Conservation (phyloP, 148 eudicot species). For the Cornus kousa region DNA sequence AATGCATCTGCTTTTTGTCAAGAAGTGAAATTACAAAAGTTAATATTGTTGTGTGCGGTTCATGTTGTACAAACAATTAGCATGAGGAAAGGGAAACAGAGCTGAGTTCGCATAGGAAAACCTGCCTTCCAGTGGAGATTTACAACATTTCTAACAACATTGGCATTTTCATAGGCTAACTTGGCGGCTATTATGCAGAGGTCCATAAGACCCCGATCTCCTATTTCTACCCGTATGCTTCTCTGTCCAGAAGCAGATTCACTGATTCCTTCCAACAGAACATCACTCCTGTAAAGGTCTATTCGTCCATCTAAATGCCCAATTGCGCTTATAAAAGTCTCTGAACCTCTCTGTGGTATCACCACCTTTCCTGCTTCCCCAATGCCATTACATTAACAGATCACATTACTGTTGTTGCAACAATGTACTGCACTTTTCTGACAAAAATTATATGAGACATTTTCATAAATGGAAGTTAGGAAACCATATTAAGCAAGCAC, state of each 20-base stretch:
- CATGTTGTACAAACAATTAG: not conserved
- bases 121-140: conserved; percentile 54
- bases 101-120: conserved; percentile 3
- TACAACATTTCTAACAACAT: conserved; percentile 42
- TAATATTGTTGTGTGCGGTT: not conserved
- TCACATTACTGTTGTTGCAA: not conserved
- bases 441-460: not conserved
- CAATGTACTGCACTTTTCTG: not conserved
- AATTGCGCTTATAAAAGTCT: conserved; percentile 66
- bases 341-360: conserved; percentile 60
- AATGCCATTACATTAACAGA: not conserved
- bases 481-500: not conserved
- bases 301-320: conserved; percentile 77
- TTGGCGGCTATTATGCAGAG: conserved; percentile 55
- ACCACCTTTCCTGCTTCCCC: conserved; percentile 57
- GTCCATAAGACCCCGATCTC: conserved; percentile 56
- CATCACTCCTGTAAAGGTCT: conserved; percentile 37
- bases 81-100: not conserved
- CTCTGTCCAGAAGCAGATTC: conserved; percentile 15
- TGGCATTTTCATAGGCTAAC: conserved; percentile 58
- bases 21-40: conserved; percentile 9
- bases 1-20: conserved; percentile 46
- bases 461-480: not conserved
- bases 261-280: conserved; percentile 16
- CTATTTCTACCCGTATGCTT: conserved; percentile 17